Evolutionary conservation across 495 filamentous ascomycete genomes (phyloP), one percentile per base, ranked within the genome.

Genomic region (Aspergillus sparsus): DNA sequence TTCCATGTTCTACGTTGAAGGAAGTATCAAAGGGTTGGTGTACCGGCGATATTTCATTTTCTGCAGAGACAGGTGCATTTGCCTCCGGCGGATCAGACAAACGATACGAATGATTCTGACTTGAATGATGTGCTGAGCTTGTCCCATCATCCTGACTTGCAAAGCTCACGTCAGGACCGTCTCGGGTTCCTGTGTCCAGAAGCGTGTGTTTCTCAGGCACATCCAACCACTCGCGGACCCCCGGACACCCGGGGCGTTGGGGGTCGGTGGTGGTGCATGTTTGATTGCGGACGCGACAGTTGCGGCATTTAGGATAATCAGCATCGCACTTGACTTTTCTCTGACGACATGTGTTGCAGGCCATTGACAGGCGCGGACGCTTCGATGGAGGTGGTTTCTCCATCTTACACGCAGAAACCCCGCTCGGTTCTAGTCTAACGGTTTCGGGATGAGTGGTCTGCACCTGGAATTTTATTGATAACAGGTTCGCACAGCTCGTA

Each of bases 301-400:
- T 64, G 10, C 50, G 49, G 58, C 55, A 63, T 55, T 63, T 53
- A 11, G 60, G 61, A 11, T 55, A 63, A 11, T 59, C 56, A 10
- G 61, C 61, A 16, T 63, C 61, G 31, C 61, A 63, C 42, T 63
- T 63, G 12, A 63, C 61, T 31, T 63, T 63, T 49, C 61, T 41
- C 51, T 59, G 61, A 3, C 61, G 61, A 44, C 61, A 63, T 3
- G 44, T 56, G 36, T 63, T 63, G 37, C 61, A 63, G 9, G 61
- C 61, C 56, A 63, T 59, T 10, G 61, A 63, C 61, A 63, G 52
- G 3, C 61, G 61, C 5, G 56, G 61, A 5, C 61, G 41, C 32
- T 63, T 63, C 9, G 42, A 16, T 10, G 55, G 35, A 5, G 61
- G 50, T 21, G 55, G 61, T 37, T 46, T 31, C 27, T 63, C 61